Base-by-base conservation (phyloP, 2,329 filamentous ascomycete species). In the Fusarium miscanthi region DNA sequence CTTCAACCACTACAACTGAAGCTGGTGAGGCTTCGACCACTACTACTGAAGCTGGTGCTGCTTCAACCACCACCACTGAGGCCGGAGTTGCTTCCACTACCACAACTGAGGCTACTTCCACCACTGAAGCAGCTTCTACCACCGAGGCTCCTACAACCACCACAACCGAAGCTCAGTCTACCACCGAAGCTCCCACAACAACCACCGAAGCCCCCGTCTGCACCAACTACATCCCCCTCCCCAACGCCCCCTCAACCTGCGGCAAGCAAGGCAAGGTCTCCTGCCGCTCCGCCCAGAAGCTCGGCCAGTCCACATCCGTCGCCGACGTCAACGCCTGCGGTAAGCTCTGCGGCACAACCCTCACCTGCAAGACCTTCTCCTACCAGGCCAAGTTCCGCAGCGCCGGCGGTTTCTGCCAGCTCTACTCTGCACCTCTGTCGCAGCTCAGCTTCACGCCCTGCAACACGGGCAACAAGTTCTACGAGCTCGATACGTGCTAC, bases 401-500 rank as follows among this genome's bases (percentile, higher is more conserved):
- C 48, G 6, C 25, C 9, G 31, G 43, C 38, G 61, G 61, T 10
- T 31, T 23, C 13, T 70, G 67, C 33, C 67, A 70, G 53, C 53
- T 70, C 0, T 70, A 70, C 66, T 54, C 25, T 19, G 3, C 48
- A 2, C 37, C 51, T 1, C 30, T 69, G 1, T 13, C 31, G 14
- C 25, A 42, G n/a, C 67, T 70, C 38, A 54, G 30, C 59, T 70
- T 70, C n/a, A 54, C 37, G 0, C 19, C 67, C 3, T 70, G 48
- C 53, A 59, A 8, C 37, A 65, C 66, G 1, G 63, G 63, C 9
- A 41, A 48, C 52, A 72, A 71, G 68, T 72, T 71, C 46, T 71
- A 71, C 68, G 69, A 71, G 2, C 58, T 63, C 10, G 68, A 71
- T 21, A 58, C 53, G 2, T 70, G 67, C 66, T 70, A 53, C 40